These are phyloP conservation scores for Theileria orientalis DNA, from an alignment of 169 alveolate genomes.

Conservation along the genomic window DNA sequence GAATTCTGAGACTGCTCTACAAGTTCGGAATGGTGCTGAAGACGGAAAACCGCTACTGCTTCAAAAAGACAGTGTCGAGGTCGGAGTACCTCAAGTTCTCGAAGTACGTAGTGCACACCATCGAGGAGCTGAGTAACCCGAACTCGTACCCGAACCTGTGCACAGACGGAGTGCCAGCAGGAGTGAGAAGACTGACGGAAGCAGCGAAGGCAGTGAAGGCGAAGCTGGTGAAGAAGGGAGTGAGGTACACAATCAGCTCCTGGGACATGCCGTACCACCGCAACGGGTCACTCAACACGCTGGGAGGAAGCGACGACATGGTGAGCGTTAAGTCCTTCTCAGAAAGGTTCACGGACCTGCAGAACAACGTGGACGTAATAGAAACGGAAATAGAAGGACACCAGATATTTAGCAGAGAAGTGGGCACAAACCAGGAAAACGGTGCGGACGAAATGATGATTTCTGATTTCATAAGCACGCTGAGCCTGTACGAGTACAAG, in stretches of 20 bases:
- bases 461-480: slow-evolving; percentile 12
- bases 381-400: slow-evolving; percentile 38
- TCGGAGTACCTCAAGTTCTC: slow-evolving; percentile 10
- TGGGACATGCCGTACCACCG: slow-evolving; percentile 22
- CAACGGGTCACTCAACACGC: background rate
- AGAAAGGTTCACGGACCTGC: slow-evolving; percentile 15
- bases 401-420: background rate
- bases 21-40: slow-evolving; percentile 1
- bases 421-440: background rate
- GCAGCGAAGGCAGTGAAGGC: slow-evolving; percentile 21
- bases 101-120: slow-evolving; percentile 22
- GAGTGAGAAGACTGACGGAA: slow-evolving; percentile 19
- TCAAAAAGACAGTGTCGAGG: slow-evolving; percentile 1
- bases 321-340: background rate
- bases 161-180: slow-evolving; percentile 21
- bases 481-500: slow-evolving; percentile 13
- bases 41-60: background rate
- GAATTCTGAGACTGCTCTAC: slow-evolving; percentile 3
- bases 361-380: slow-evolving; percentile 4
- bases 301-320: slow-evolving; percentile 19
- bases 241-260: background rate
- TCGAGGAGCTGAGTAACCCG: slow-evolving; percentile 36
- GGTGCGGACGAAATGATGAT: background rate
- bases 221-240: slow-evolving; percentile 28
- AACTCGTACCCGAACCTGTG: slow-evolving; percentile 18